Evolutionary conservation across 1,139 yeast species (phyloP).

Genomic region (Debaryomyces nepalensis): DNA sequence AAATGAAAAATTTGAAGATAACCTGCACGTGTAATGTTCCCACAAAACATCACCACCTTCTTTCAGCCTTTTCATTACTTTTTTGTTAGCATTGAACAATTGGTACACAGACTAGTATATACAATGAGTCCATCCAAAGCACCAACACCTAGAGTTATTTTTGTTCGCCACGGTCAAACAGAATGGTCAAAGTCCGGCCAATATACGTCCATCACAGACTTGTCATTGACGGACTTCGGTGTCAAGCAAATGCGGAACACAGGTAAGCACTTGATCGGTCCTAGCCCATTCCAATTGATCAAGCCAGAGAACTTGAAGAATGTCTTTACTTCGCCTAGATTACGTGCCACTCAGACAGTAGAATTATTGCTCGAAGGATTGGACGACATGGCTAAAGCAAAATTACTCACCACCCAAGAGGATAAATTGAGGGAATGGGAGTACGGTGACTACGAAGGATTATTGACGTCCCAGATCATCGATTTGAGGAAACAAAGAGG

Average conservation of each 20-base stretch:
- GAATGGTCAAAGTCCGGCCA: slow-evolving; percentile 96
- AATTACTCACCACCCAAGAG: slow-evolving; percentile 56
- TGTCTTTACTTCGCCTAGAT: slow-evolving; percentile 79
- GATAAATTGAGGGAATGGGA: slow-evolving; percentile 90
- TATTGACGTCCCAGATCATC: slow-evolving; percentile 67
- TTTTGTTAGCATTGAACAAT: no score
- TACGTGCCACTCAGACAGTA: slow-evolving; percentile 76
- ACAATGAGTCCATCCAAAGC: slow-evolving; percentile 19
- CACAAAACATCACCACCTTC: slow-evolving; percentile 1
- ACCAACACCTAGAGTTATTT: slow-evolving; percentile 73
- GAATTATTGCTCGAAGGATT: slow-evolving; percentile 57
- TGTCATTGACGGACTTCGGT: slow-evolving; percentile 78
- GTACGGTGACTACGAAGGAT: slow-evolving; percentile 94
- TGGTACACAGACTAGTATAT: neutral
- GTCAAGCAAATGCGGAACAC: slow-evolving; percentile 74
- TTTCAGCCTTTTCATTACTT: no score
- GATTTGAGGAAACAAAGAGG: slow-evolving; percentile 65
- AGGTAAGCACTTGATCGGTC: slow-evolving; percentile 70
- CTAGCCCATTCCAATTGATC: slow-evolving; percentile 55
- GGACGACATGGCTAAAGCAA: slow-evolving; percentile 48
- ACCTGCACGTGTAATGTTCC: slow-evolving; percentile 1
- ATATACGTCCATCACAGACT: slow-evolving; percentile 83
- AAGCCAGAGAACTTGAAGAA: slow-evolving; percentile 65
- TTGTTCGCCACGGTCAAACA: slow-evolving; percentile 89
- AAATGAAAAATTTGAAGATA: neutral